A percentile compares a stretch with the other conserved stretches of the same genome.
Conservation (phyloP, 2,329 filamentous ascomycete genomes). For the Fusarium dlaminii region DNA sequence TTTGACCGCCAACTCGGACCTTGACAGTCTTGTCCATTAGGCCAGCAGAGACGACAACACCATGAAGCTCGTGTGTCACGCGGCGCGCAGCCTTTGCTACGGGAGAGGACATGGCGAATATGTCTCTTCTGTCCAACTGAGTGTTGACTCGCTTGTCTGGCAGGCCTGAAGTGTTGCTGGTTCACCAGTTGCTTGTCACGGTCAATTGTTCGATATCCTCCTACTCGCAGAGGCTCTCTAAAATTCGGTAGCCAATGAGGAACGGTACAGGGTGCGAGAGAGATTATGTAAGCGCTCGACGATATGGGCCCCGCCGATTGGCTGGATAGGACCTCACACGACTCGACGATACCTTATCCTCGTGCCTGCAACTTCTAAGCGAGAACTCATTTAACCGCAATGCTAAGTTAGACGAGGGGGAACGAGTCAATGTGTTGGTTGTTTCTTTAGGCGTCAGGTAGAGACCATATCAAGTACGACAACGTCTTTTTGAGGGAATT, state of each 20-base stretch:
- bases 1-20: conserved; percentile 75
- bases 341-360: conserved; percentile 10
- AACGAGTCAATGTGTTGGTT: not conserved
- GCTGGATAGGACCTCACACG: conserved; percentile 8
- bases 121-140: not conserved
- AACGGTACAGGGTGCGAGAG: not conserved
- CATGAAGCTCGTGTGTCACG: conserved; percentile 64
- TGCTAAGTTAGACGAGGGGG: not conserved
- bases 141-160: not conserved
- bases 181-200: conserved; percentile 25
- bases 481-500: not conserved
- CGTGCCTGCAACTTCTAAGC: not conserved
- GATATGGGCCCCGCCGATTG: conserved; percentile 3
- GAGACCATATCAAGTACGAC: not conserved
- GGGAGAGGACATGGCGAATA: conserved; percentile 50
- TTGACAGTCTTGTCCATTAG: conserved; percentile 83
- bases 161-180: conserved; percentile 2
- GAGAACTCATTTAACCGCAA: not conserved
- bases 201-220: conserved; percentile 12
- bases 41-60: conserved; percentile 81
- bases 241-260: conserved; percentile 39
- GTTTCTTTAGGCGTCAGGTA: not conserved
- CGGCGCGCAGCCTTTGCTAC: conserved; percentile 54
- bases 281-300: conserved; percentile 31
- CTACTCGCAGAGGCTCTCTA: conserved; percentile 19